phyloP scores from a whole-genome alignment of 2,329 filamentous ascomycete species.

The Cercospora berteroae region DNA sequence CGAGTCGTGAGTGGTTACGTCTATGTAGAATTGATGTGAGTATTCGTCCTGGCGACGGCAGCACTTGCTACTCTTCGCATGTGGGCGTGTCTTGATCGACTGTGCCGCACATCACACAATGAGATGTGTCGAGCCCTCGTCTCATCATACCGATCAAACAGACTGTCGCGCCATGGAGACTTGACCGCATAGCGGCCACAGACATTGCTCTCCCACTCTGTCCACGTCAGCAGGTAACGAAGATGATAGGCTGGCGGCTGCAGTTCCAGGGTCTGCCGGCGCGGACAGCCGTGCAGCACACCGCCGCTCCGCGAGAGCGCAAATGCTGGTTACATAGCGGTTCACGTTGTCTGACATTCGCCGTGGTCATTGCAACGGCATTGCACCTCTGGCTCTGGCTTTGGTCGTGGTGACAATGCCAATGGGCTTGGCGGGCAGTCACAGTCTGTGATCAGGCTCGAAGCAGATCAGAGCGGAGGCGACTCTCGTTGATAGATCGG shows the following conservation, averaged over 20 bases:
- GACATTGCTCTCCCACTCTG: not conserved
- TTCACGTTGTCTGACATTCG: not conserved
- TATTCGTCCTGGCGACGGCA: not conserved
- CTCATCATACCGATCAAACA: not conserved
- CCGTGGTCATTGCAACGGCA: not conserved
- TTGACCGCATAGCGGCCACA: not conserved
- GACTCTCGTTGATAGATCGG: not conserved
- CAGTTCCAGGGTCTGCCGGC: not conserved
- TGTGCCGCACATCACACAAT: no score
- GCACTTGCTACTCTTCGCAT: no score
- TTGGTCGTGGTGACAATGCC: not conserved
- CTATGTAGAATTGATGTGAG: not conserved
- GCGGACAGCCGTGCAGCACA: constrained; percentile 1
- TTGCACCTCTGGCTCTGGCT: not conserved
- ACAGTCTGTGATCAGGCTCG: not conserved
- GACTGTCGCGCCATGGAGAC: not conserved
- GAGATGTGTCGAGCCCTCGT: not conserved
- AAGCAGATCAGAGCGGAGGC: not conserved
- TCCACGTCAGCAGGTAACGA: not conserved
- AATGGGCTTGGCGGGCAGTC: not conserved
- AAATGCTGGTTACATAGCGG: not conserved
- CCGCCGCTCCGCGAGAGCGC: not conserved
- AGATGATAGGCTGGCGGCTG: not conserved
- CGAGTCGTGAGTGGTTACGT: not conserved
- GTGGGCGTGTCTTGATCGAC: no score